Evolutionary conservation across 2,329 filamentous ascomycete species (phyloP).

Genomic region (Berkeleyomyces rouxiae): DNA sequence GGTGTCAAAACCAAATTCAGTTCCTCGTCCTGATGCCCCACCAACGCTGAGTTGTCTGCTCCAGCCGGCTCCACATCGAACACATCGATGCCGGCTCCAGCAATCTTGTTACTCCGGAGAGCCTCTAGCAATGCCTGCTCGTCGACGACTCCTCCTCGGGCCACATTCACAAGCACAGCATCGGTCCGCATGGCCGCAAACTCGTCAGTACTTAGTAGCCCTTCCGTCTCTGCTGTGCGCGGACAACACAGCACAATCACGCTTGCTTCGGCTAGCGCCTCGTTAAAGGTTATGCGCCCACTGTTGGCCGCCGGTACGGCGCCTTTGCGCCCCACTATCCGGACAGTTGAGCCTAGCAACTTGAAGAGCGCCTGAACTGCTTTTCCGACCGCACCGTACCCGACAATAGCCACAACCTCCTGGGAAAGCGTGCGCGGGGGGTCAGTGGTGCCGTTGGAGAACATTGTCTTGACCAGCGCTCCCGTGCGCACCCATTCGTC

Average conservation of each 20-base stretch:
- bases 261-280: constrained; percentile 50
- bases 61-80: constrained; percentile 57
- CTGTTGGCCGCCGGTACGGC: background rate
- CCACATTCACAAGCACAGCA: constrained; percentile 62
- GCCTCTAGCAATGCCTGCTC: constrained; percentile 56
- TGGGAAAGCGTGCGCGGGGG: constrained; percentile 3
- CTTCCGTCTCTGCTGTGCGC: constrained; percentile 57
- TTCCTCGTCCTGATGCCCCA: background rate
- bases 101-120: constrained; percentile 52
- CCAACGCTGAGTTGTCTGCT: constrained; percentile 15
- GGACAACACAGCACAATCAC: constrained; percentile 73
- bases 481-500: constrained; percentile 2
- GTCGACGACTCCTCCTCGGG: constrained; percentile 64
- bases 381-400: constrained; percentile 8
- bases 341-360: background rate
- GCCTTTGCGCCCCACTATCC: constrained; percentile 6
- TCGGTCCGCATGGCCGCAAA: constrained; percentile 50
- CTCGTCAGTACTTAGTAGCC: constrained; percentile 37
- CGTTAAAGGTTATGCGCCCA: constrained; percentile 19
- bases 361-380: constrained; percentile 1
- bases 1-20: constrained; percentile 13
- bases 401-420: constrained; percentile 5
- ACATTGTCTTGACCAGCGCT: constrained; percentile 1
- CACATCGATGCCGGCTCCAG: constrained; percentile 64
- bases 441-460: background rate